Percentiles rank a stretch among this genome's conserved stretches.
phyloP scores from a whole-genome alignment of 2,329 filamentous ascomycete genomes.

The Mycosphaerella sp. region DNA sequence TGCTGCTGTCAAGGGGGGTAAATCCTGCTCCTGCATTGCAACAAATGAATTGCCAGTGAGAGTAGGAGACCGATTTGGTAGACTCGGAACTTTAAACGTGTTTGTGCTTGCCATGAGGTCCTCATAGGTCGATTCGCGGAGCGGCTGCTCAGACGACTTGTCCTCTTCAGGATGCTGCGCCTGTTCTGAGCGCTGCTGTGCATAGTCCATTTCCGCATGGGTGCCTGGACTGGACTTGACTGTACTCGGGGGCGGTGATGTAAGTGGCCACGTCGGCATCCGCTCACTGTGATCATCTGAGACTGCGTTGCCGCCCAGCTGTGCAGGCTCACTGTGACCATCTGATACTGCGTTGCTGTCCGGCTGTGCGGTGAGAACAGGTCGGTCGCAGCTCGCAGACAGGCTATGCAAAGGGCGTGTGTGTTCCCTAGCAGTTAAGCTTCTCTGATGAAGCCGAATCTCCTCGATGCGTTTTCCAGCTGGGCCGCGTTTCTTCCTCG shows the following conservation, averaged over 20 bases:
- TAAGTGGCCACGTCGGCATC: too few relatives aligned
- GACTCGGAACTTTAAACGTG: slow-evolving; percentile 36
- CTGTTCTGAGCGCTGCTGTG: slow-evolving; percentile 1
- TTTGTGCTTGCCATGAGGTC: slow-evolving; percentile 23
- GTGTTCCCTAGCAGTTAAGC: slow-evolving; percentile 1
- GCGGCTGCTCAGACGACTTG: slow-evolving; percentile 6
- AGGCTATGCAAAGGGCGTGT: slow-evolving; percentile 1
- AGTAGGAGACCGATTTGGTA: slow-evolving; percentile 33
- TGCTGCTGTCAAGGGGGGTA: slow-evolving; percentile 25
- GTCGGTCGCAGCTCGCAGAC: neutral
- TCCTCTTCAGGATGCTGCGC: neutral
- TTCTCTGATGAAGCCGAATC: slow-evolving; percentile 35
- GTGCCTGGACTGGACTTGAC: slow-evolving; percentile 4
- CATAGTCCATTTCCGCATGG: slow-evolving; percentile 2
- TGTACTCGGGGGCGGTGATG: neutral
- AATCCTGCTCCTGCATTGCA: slow-evolving; percentile 30
- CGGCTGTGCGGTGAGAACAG: slow-evolving; percentile 2
- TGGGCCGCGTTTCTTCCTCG: slow-evolving; percentile 40
- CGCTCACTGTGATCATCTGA: neutral
- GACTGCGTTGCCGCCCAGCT: slow-evolving; percentile 6
- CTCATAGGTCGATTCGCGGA: slow-evolving; percentile 22
- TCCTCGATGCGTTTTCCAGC: slow-evolving; percentile 35
- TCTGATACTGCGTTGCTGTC: slow-evolving; percentile 2
- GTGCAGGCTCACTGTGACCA: neutral
- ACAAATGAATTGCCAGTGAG: slow-evolving; percentile 30